phyloP scores from a whole-genome alignment of 2,329 filamentous ascomycete species.

The Colletotrichum ledebouriae region DNA sequence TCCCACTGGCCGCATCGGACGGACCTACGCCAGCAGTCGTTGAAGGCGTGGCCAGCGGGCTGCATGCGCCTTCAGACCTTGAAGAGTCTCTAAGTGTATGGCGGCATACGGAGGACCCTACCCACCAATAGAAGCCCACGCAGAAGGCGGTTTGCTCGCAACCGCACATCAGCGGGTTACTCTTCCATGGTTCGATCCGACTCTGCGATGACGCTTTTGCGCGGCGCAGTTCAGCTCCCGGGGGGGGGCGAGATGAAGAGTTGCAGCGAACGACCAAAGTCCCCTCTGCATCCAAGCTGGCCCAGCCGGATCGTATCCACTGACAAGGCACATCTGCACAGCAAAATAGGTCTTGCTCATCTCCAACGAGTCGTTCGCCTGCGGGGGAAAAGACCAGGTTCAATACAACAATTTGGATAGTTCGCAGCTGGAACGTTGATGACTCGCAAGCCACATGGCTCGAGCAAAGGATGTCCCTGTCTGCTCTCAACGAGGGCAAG shows the following conservation, averaged over 20 bases:
- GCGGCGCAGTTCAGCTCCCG: slow-evolving; percentile 7
- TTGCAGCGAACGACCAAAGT: slow-evolving; percentile 12
- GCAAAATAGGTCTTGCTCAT: slow-evolving; percentile 19
- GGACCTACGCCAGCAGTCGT: slow-evolving; percentile 13
- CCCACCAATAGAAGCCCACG: slow-evolving; percentile 4
- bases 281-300: background rate
- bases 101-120: background rate
- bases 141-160: slow-evolving; percentile 5
- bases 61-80: slow-evolving; percentile 10
- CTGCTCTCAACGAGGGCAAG: slow-evolving; percentile 10
- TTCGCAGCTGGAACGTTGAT: slow-evolving; percentile 9
- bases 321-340: slow-evolving; percentile 13
- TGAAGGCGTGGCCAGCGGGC: slow-evolving; percentile 6
- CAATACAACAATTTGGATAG: slow-evolving; percentile 19
- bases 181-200: background rate
- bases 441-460: slow-evolving; percentile 42
- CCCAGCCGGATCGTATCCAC: background rate
- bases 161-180: slow-evolving; percentile 15
- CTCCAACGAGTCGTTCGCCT: slow-evolving; percentile 22
- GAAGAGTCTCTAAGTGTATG: background rate
- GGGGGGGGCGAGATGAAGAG: background rate
- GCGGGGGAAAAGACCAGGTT: slow-evolving; percentile 17
- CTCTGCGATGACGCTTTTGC: slow-evolving; percentile 4
- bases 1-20: slow-evolving; percentile 25
- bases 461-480: slow-evolving; percentile 23